Base-by-base conservation (phyloP, 1,284 basidiomycete species). In the Marasmius fiardii region DNA sequence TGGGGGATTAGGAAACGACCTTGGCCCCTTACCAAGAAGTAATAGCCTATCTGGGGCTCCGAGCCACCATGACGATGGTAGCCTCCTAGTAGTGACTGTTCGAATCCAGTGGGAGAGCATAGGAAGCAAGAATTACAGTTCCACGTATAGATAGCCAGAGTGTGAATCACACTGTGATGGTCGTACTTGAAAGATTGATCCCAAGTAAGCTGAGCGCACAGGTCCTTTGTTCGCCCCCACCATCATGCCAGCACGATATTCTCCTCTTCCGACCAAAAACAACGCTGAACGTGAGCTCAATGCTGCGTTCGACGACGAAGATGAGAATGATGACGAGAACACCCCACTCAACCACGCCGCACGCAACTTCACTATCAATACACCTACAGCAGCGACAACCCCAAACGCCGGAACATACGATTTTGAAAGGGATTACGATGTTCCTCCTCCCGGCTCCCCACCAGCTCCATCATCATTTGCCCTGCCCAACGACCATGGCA, bases 391-490 rank as follows among this genome's bases (percentile, higher is more conserved):
- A 21, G 21, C 26, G 12, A 24, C 11, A 28, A 21, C 49, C 11
- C 56, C 67, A 16, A 65, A 67, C 53, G 69, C 76, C 31, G 76
- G 73, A 16, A 65, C 70, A 16, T 94, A 95, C 68, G 90, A 94
- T 70, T 94, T 93, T 70, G 91, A 93, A 68, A 77, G 90, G 26
- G 88, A 91, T 64, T 89, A 86, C 64, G 80, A 78, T 62, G 77
- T 74, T 24, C 90, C 92, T 2, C 91, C 92, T 1, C 88, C 90
- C 1, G 89, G 90, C 18, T 92, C 91, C 0, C 92, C 92, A 1
- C 92, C 92, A 0, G 73, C 72, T 1, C 84, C 73, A 31, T 84
- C 82, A 53, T 71, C 77, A 4, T 67, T 68, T 60, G 90, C 83
- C 53, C 78, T 79, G 52, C 88, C 80, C 4, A 88, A 86, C 68